Evolutionary conservation across 2,329 filamentous ascomycete genomes (phyloP).

Genomic region (Fusarium sambucinum): DNA sequence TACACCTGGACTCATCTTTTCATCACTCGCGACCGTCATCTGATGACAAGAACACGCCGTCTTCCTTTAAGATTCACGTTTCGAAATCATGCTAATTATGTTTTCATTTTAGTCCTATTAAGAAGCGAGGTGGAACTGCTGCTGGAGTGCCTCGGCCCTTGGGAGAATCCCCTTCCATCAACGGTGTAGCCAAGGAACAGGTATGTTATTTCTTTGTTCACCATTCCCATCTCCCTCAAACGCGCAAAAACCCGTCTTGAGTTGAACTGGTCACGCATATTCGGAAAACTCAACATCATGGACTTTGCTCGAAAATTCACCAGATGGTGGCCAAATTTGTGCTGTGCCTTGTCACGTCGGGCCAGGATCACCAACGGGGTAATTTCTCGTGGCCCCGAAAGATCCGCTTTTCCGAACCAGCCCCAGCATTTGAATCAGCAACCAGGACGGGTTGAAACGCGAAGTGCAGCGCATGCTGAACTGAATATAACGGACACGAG

Average conservation of each 20-base stretch:
- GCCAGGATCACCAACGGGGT: slow-evolving; percentile 35
- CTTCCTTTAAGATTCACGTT: not conserved
- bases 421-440: slow-evolving; percentile 34
- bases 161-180: slow-evolving; percentile 73
- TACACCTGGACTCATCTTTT: slow-evolving; percentile 19
- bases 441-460: slow-evolving; percentile 31
- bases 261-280: not conserved
- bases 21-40: slow-evolving; percentile 3
- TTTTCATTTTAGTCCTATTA: slow-evolving; percentile 68
- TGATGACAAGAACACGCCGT: not conserved
- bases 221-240: not conserved
- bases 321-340: slow-evolving; percentile 39
- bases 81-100: slow-evolving; percentile 41
- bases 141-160: slow-evolving; percentile 75
- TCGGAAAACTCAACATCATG: slow-evolving; percentile 9
- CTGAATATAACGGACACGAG: slow-evolving; percentile 14
- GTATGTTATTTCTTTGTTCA: slow-evolving; percentile 54
- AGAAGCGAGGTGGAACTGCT: slow-evolving; percentile 77
- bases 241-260: not conserved
- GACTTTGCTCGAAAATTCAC: slow-evolving; percentile 16
- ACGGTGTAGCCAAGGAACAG: slow-evolving; percentile 65
- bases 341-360: slow-evolving; percentile 21
- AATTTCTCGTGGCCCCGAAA: slow-evolving; percentile 45
- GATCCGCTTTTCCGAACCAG: slow-evolving; percentile 48
- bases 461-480: slow-evolving; percentile 27